Evolutionary conservation across 2,329 filamentous ascomycete species (phyloP).

Genomic region (Stagonosporopsis vannaccii): DNA sequence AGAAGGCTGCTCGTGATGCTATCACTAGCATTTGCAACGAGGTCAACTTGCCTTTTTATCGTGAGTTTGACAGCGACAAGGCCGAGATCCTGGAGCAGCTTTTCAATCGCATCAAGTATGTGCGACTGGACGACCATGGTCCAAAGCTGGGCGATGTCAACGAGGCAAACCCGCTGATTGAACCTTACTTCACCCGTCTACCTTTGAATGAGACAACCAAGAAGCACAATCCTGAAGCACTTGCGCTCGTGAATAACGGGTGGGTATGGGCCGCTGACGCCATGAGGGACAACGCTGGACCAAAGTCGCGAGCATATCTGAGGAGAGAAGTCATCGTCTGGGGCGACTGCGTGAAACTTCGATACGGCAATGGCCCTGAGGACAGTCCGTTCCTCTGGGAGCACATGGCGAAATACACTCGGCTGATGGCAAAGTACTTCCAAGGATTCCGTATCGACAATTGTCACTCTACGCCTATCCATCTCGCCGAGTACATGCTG

Average conservation of each 20-base stretch:
- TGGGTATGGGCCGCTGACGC: conserved; percentile 99
- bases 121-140: conserved; percentile 89
- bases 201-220: conserved; percentile 79
- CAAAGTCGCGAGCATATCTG: conserved; percentile 90
- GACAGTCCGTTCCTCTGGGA: conserved; percentile 97
- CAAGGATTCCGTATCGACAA: conserved; percentile 97
- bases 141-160: conserved; percentile 85
- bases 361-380: conserved; percentile 79
- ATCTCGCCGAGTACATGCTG: conserved; percentile 92
- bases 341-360: conserved; percentile 97
- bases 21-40: conserved; percentile 74
- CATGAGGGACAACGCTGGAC: conserved; percentile 90
- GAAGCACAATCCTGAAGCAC: conserved; percentile 75
- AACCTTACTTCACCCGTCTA: conserved; percentile 92
- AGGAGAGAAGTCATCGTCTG: conserved; percentile 95
- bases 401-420: conserved; percentile 92
- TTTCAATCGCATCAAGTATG: conserved; percentile 93
- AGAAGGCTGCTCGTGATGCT: conserved; percentile 61
- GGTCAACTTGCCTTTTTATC: conserved; percentile 86
- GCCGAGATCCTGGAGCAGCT: conserved; percentile 87
- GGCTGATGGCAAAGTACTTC: conserved; percentile 93
- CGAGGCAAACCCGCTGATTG: conserved; percentile 79
- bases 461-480: conserved; percentile 93
- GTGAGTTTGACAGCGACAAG: conserved; percentile 87
- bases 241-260: conserved; percentile 92